Evolutionary conservation across 805 yeast genomes (phyloP).

Genomic region (Priceomyces medius): DNA sequence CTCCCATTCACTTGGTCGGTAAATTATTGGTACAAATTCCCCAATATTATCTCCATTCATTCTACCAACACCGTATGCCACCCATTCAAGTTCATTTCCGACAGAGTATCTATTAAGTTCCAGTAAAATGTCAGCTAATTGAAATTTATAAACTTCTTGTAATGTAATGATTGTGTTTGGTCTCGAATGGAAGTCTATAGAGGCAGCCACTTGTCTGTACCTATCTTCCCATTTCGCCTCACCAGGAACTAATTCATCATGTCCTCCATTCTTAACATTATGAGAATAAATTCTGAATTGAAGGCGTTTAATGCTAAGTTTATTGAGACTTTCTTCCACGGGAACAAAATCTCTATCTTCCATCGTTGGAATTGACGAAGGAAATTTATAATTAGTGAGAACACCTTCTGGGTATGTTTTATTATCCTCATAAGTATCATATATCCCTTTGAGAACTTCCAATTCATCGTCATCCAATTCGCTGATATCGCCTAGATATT

Average conservation of each 20-base stretch:
- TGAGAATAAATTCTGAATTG: conserved; percentile 36
- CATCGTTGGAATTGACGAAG: conserved; percentile 1
- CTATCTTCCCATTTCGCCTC: conserved; percentile 45
- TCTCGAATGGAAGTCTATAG: conserved; percentile 32
- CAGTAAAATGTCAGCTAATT: conserved; percentile 25
- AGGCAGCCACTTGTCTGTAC: conserved; percentile 28
- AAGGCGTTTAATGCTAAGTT: conserved; percentile 9
- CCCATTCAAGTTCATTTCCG: conserved; percentile 24
- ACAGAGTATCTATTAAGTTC: conserved; percentile 18
- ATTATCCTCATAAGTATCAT: conserved; percentile 9
- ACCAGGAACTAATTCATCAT: conserved; percentile 21
- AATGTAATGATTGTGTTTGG: conserved; percentile 38
- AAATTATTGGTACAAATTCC: conserved; percentile 39
- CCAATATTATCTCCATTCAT: conserved; percentile 30
- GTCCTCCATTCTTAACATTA: conserved; percentile 46
- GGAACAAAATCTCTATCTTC: not conserved
- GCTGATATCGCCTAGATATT: conserved; percentile 23
- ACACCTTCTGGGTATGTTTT: conserved; percentile 1
- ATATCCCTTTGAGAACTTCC: conserved; percentile 13
- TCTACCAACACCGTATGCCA: conserved; percentile 37
- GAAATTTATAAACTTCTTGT: conserved; percentile 32
- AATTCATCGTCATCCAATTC: conserved; percentile 17
- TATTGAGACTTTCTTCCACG: not conserved
- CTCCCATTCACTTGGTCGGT: conserved; percentile 29
- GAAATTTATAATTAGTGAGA: not conserved